Percentiles rank a stretch among this genome's conserved stretches.
These are phyloP conservation scores for Podaxis sp. DNA, from an alignment of 768 basidiomycete species.

Conservation along the genomic window DNA sequence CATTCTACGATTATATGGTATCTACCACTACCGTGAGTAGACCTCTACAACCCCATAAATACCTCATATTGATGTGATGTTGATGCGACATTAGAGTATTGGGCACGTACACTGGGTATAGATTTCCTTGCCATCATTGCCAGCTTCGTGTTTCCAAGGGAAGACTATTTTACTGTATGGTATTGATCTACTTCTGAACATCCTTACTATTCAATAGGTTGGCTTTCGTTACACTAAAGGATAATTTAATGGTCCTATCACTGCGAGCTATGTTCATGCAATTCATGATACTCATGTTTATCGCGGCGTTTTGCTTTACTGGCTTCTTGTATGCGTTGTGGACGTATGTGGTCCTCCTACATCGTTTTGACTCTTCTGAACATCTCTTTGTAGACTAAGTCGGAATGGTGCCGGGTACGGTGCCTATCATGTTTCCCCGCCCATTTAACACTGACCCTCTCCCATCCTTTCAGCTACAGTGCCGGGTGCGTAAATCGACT, in stretches of 20 bases:
- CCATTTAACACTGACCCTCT: constrained; percentile 2
- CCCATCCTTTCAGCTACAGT: constrained; percentile 24
- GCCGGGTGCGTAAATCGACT: constrained; percentile 25
- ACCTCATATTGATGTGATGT: background rate
- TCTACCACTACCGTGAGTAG: constrained; percentile 61
- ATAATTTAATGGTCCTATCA: constrained; percentile 78
- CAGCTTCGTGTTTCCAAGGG: constrained; percentile 88
- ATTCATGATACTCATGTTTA: constrained; percentile 79
- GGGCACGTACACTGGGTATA: constrained; percentile 71
- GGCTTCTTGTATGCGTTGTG: constrained; percentile 93
- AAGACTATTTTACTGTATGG: constrained; percentile 8
- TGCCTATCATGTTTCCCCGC: background rate
- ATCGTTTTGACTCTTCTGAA: background rate
- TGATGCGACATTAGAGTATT: constrained; percentile 40
- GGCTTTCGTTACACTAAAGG: constrained; percentile 87
- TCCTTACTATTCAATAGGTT: constrained; percentile 43
- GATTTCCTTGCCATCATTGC: constrained; percentile 90
- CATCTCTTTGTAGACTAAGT: constrained; percentile 49
- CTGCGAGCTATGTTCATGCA: constrained; percentile 92
- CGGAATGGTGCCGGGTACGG: constrained; percentile 59
- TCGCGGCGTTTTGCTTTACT: constrained; percentile 87
- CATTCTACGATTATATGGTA: constrained; percentile 74
- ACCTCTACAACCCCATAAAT: background rate
- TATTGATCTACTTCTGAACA: background rate
- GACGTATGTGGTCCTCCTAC: constrained; percentile 61